Conservation (phyloP, 176 grass and related monocot genomes). For the Eleusine coracana region DNA sequence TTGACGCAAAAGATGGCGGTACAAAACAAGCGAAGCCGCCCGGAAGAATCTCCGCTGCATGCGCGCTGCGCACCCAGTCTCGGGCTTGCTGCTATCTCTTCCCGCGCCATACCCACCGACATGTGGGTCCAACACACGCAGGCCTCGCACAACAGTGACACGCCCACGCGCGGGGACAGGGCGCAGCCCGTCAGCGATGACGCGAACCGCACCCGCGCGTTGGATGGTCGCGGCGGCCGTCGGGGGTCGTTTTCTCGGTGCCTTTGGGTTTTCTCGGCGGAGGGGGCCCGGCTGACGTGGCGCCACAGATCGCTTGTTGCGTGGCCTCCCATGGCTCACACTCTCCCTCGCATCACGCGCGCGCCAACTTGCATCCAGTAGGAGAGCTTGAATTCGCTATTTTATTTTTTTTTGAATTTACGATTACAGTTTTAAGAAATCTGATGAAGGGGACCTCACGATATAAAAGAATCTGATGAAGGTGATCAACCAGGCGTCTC, state of each 20-base stretch:
- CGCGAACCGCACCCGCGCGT: constrained; percentile 1
- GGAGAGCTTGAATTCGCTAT: background rate
- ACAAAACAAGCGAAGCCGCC: constrained; percentile 1
- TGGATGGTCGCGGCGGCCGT: constrained; percentile 19
- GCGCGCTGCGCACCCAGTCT: background rate
- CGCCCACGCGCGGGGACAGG: no score
- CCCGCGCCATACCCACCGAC: background rate
- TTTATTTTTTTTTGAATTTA: background rate
- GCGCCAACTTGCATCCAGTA: background rate
- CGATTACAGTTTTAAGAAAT: background rate
- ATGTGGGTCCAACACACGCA: accelerated
- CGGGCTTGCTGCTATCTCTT: background rate
- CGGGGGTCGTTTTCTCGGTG: background rate
- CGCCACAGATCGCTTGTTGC: background rate
- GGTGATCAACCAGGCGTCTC: background rate
- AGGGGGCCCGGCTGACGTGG: background rate
- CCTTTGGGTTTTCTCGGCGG: background rate
- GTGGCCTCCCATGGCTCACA: background rate
- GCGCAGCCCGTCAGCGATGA: background rate
- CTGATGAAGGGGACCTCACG: background rate
- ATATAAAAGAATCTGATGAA: background rate
- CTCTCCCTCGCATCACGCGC: background rate
- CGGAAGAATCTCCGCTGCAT: constrained; percentile 1
- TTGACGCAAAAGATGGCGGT: background rate
- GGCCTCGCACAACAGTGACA: background rate